Evolutionary conservation across 345 rosid species (phyloP), one percentile per base, ranked within the genome.

Genomic region (Clarkia xantiana): DNA sequence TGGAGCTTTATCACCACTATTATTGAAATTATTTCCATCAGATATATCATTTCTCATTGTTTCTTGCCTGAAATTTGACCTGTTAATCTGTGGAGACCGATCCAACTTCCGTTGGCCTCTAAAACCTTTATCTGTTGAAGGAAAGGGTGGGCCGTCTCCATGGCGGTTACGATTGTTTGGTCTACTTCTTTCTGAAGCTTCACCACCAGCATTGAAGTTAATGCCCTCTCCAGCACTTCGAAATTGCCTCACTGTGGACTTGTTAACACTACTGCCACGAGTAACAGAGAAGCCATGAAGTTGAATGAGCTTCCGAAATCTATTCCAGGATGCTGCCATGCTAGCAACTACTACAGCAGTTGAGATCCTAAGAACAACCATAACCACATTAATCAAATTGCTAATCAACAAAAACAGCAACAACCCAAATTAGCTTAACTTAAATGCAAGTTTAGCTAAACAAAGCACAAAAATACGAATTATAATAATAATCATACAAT

Each of bases 121-220:
- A 54, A 76, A 60, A 54, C 82, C 76, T 59, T 80, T 74, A 53
- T 80, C 66, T 36, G 80, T 73, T 29, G 71, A 57, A 11, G 78
- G 80, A 16, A 80, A 82, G 49, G 82, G 69, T 23, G 86, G 70
- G 40, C 14, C 36, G 10, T 41, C 1, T 23, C 49, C 55, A 14
- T 42, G 23, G 40, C 20, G 4, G 42, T 25, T 13, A 42, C 40
- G 39, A 57, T 29, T 18, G 49, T 19, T 41, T 13, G 15, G 23
- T 0, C 46, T 10, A 11, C 36, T 17, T 23, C n/a, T 25, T 25
- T 46, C 45, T 14, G 53, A 29, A 38, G 16, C 49, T 23, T 22
- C 18, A 16, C n/a, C 47, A 48, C 40, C 45, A 40, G 34, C 36
- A 29, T 50, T 11, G 38, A 29, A 55, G 18, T 50, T 1, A 6